These are phyloP conservation scores for Phytophthora pluvialis DNA, from an alignment of 352 stramenopile species.

Conservation along the genomic window DNA sequence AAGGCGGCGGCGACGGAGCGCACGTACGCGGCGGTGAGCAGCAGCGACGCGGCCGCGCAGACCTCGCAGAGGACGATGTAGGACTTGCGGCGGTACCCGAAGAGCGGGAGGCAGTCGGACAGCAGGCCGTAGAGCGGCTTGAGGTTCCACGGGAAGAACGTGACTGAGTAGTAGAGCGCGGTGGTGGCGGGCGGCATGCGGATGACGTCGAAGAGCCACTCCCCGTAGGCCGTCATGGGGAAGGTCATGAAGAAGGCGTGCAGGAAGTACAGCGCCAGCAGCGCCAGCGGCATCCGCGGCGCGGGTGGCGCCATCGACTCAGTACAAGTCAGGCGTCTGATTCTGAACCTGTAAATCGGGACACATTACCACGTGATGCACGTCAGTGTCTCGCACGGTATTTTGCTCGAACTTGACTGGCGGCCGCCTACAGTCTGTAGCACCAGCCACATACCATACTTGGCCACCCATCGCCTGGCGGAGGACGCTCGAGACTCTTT, in stretches of 20 bases:
- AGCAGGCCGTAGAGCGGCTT: slow-evolving; percentile 85
- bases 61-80: slow-evolving; percentile 84
- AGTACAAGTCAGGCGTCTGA: slow-evolving; percentile 6
- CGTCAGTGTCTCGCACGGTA: slow-evolving; percentile 10
- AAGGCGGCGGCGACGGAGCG: slow-evolving; percentile 66
- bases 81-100: slow-evolving; percentile 79
- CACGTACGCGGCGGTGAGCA: slow-evolving; percentile 63
- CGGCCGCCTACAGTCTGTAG: too few species aligned
- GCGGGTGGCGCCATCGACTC: slow-evolving; percentile 10
- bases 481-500: slow-evolving; percentile 23
- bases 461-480: slow-evolving; percentile 28
- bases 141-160: slow-evolving; percentile 88
- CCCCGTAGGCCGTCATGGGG: slow-evolving; percentile 76
- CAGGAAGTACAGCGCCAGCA: slow-evolving; percentile 83
- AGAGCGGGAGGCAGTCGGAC: slow-evolving; percentile 77
- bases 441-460: too few species aligned
- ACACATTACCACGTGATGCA: slow-evolving; percentile 7
- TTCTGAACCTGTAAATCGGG: neutral
- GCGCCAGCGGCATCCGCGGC: slow-evolving; percentile 38
- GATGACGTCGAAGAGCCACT: slow-evolving; percentile 82
- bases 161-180: slow-evolving; percentile 81
- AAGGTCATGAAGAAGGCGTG: slow-evolving; percentile 81
- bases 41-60: slow-evolving; percentile 56
- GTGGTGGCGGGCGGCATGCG: slow-evolving; percentile 81
- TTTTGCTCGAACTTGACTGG: too few species aligned